Conservation (phyloP, 2,329 filamentous ascomycete genomes). For the Dryadomyces quercus-mongolicae region DNA sequence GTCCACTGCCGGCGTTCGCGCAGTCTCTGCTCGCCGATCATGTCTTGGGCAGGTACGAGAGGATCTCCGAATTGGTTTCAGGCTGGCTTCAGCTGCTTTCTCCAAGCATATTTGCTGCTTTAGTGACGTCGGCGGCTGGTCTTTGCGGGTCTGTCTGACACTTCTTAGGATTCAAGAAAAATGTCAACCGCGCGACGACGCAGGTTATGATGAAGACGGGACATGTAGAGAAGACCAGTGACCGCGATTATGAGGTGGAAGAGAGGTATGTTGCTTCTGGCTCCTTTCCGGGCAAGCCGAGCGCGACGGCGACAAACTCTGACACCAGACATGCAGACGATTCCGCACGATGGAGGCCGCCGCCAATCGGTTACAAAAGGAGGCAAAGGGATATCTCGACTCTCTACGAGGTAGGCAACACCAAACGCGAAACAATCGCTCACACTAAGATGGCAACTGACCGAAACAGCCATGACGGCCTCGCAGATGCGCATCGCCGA, state of each 20-base stretch:
- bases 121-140: too few species aligned
- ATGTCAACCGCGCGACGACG: slow-evolving; percentile 96
- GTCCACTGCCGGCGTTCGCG: background rate
- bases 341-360: slow-evolving; percentile 97
- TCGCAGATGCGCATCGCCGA: slow-evolving; percentile 99
- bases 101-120: too few species aligned
- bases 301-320: background rate
- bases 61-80: background rate
- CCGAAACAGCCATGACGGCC: slow-evolving; percentile 74
- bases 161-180: slow-evolving; percentile 72
- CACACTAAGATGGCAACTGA: background rate
- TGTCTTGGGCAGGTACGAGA: slow-evolving; percentile 34
- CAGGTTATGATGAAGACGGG: slow-evolving; percentile 99
- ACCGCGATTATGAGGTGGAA: slow-evolving; percentile 97
- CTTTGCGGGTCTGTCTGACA: background rate
- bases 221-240: slow-evolving; percentile 96
- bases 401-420: slow-evolving; percentile 62
- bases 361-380: slow-evolving; percentile 83
- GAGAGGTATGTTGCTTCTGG: slow-evolving; percentile 47
- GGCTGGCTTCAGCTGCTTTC: background rate
- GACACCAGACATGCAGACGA: slow-evolving; percentile 41
- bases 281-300: background rate
- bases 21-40: slow-evolving; percentile 16
- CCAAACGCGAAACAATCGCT: background rate
- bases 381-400: slow-evolving; percentile 96